Percentiles rank a stretch among this genome's conserved stretches.
Conservation (phyloP, 2,329 filamentous ascomycete genomes). For the Xenosphaeropsis pyriputrescens region DNA sequence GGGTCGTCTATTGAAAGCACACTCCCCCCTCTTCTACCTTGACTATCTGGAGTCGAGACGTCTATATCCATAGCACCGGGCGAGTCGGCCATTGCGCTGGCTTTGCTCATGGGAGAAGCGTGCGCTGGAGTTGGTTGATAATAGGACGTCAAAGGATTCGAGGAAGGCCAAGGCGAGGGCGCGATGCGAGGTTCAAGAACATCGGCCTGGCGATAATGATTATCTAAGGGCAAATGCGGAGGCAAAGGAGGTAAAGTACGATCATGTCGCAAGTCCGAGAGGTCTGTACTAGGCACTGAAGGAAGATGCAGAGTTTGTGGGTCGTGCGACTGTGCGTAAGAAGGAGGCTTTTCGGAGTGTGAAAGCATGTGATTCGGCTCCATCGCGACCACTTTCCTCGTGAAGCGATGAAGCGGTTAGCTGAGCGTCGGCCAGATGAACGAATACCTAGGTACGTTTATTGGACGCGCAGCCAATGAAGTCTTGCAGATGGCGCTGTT, state of each 20-base stretch:
- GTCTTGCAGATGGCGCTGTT: too few relatives aligned
- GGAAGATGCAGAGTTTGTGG: constrained; percentile 13
- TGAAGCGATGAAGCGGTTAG: too few relatives aligned
- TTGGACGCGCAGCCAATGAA: too few relatives aligned
- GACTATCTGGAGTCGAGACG: constrained; percentile 10
- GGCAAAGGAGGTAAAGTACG: constrained; percentile 15
- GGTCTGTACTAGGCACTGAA: constrained; percentile 13
- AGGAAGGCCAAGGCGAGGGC: constrained; percentile 13
- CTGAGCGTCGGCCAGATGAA: too few relatives aligned
- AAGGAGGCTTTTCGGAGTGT: constrained; percentile 11
- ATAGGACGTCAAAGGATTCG: constrained; percentile 18
- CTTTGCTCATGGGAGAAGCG: constrained; percentile 12
- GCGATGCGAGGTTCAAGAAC: constrained; percentile 8
- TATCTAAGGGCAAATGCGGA: constrained; percentile 8
- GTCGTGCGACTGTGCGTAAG: constrained; percentile 16
- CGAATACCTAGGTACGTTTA: too few relatives aligned
- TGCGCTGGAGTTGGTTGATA: constrained; percentile 16
- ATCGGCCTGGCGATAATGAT: constrained; percentile 8
- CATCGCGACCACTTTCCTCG: constrained; percentile 6
- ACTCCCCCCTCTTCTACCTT: constrained; percentile 15
- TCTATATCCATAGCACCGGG: constrained; percentile 17
- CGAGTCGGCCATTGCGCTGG: constrained; percentile 8
- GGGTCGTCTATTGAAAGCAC: constrained; percentile 40
- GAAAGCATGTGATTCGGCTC: constrained; percentile 18
- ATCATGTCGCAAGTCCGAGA: constrained; percentile 14